These are phyloP conservation scores for Sporothrix dimorphospora DNA, from an alignment of 2,329 filamentous ascomycete species.

Conservation along the genomic window DNA sequence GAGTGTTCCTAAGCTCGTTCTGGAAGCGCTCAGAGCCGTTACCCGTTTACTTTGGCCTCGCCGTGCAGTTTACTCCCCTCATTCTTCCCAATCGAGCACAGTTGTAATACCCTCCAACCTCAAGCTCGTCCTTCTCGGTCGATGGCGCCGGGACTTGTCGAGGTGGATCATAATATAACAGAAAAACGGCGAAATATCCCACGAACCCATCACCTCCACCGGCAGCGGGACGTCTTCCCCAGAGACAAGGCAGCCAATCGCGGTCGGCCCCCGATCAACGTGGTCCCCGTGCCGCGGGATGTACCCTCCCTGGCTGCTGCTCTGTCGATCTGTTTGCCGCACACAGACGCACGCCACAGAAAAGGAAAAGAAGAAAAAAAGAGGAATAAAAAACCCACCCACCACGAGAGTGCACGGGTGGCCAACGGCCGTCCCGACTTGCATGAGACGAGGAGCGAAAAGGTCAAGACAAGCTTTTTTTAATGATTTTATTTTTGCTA, in stretches of 20 bases:
- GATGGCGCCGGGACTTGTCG: conserved; percentile 20
- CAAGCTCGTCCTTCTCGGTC: not conserved
- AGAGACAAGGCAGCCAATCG: conserved; percentile 28
- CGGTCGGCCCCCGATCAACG: conserved; percentile 18
- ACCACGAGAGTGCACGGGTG: not conserved
- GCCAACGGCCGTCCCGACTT: not conserved
- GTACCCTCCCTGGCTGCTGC: not conserved
- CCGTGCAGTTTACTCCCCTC: not conserved
- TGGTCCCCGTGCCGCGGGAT: conserved; percentile 4
- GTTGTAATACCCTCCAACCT: not conserved
- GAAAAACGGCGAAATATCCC: not conserved
- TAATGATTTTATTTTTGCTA: not conserved
- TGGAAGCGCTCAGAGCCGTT: not conserved
- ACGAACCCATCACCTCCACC: conserved; percentile 2
- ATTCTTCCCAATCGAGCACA: not conserved
- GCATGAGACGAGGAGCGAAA: conserved; percentile 14
- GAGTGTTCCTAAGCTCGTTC: not conserved
- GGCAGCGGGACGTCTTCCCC: not conserved
- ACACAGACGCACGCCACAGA: not conserved
- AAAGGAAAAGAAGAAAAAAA: not conserved
- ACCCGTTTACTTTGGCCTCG: not conserved
- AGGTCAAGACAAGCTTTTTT: conserved; percentile 21
- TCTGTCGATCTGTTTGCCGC: conserved; percentile 22
- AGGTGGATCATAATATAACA: conserved; percentile 16
- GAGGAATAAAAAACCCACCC: not conserved